Percentiles rank a stretch among this genome's conserved stretches.
These are phyloP conservation scores for Catharanthus roseus DNA, from an alignment of 257 asterid species.

Conservation along the genomic window DNA sequence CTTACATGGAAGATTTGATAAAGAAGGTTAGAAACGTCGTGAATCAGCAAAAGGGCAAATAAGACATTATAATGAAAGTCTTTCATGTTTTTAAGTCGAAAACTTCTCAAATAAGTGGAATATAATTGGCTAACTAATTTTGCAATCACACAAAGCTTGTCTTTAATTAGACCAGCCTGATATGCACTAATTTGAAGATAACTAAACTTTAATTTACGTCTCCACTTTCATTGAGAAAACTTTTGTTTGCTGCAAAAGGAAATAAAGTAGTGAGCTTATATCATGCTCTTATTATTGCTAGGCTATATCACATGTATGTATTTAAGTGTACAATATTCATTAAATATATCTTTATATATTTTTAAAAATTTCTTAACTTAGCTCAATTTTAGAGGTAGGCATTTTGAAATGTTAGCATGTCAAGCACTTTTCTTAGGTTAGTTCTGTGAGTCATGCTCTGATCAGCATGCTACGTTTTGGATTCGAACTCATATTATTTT, in stretches of 20 bases:
- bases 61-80: constrained; percentile 7
- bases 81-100: constrained; percentile 1
- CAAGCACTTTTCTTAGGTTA: no score
- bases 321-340: no score
- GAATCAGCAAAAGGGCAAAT: constrained; percentile 20
- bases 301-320: constrained; percentile 5
- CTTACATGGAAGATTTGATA: no score
- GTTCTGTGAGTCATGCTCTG: no score
- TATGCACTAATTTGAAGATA: constrained; percentile 49
- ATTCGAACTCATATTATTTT: no score
- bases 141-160: constrained; percentile 30
- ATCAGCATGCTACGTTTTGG: no score
- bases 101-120: constrained; percentile 17
- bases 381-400: no score
- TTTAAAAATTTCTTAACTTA: no score
- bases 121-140: constrained; percentile 33
- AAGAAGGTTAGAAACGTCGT: no score
- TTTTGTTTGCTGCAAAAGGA: constrained; percentile 13
- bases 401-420: no score
- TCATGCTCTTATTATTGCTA: neutral
- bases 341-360: no score
- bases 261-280: neutral
- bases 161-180: constrained; percentile 49
- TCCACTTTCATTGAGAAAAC: constrained; percentile 30
- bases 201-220: constrained; percentile 25